Base-by-base conservation (phyloP, 352 stramenopile genomes). In the Pythium pyrilobum region DNA sequence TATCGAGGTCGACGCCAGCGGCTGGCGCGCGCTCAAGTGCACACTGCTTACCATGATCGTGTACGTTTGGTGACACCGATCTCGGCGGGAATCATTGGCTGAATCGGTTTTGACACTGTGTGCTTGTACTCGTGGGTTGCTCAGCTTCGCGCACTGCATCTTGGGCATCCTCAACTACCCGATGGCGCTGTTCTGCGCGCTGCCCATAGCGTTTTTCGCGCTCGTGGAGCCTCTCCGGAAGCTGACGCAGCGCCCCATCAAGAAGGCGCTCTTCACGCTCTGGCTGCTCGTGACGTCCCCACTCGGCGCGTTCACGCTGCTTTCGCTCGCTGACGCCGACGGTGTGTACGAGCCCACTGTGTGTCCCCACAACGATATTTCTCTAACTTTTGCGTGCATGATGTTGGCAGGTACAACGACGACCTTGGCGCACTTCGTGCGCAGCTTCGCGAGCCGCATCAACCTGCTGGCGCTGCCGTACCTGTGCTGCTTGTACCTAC, bases 151-250 rank as follows among this genome's bases (percentile, higher is more conserved):
- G 9, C 82, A 91, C 66, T 86, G 77, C 44, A 72, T 89, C 45
- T 48, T 93, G 38, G 80, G 78, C 3, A 83, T 93, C 21, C 58
- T 91, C 31, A 93, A 93, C 58, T 93, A 90, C 62, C 74, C 82
- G 2, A 84, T 93, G 74, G 81, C 82, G 42, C 58, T 89, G 36
- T 81, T 87, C 38, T 79, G 79, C 33, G 75, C 78, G 0, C 54
- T 89, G 28, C 69, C 70, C 1, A 89, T 79, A 74, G 62, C 72
- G 11, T 67, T 78, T 10, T 89, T 91, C 39, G 60, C 77, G 8
- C 71, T 81, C 9, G 53, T 89, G 10, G 67, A 72, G 16, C 77
- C 81, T 28, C 55, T 59, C 2, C 23, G 6, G 18, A 43, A 25
- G 24, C 31, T 53, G 8, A 5, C 10, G 9, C 43, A 54, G 13